Evolutionary conservation across 495 filamentous ascomycete species (phyloP).

Genomic region (Cudoniella acicularis): DNA sequence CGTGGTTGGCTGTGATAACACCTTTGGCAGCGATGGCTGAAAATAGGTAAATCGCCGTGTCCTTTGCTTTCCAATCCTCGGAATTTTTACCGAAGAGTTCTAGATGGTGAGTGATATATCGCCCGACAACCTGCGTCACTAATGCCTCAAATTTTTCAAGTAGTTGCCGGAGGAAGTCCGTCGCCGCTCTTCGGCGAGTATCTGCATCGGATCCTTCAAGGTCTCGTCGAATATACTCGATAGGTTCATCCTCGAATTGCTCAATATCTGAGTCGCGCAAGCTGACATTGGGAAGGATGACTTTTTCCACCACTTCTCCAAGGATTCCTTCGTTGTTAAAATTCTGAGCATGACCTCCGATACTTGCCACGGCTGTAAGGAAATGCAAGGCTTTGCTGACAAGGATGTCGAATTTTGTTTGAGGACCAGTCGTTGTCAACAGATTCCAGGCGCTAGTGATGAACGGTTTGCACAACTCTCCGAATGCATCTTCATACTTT

Average conservation of each 20-base stretch:
- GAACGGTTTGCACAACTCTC: slow-evolving; percentile 71
- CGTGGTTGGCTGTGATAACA: slow-evolving; percentile 73
- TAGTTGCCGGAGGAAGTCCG: slow-evolving; percentile 85
- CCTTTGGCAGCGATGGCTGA: slow-evolving; percentile 92
- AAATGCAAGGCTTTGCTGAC: slow-evolving; percentile 93
- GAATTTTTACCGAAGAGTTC: slow-evolving; percentile 64
- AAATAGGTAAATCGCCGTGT: slow-evolving; percentile 94
- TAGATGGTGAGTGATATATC: slow-evolving; percentile 78
- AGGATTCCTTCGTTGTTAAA: slow-evolving; percentile 80
- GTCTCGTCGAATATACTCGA: slow-evolving; percentile 95
- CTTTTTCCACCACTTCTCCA: slow-evolving; percentile 85
- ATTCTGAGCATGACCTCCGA: slow-evolving; percentile 67
- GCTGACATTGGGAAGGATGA: slow-evolving; percentile 87
- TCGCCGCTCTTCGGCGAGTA: slow-evolving; percentile 84
- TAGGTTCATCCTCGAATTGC: slow-evolving; percentile 96
- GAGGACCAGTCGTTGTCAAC: slow-evolving; percentile 75
- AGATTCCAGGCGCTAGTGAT: slow-evolving; percentile 86
- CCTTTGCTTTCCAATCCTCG: slow-evolving; percentile 91
- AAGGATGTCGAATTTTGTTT: slow-evolving; percentile 93
- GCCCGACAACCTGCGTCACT: slow-evolving; percentile 76
- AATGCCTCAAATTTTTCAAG: slow-evolving; percentile 80
- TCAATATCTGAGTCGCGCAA: slow-evolving; percentile 92
- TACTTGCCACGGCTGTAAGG: slow-evolving; percentile 80
- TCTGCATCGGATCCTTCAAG: slow-evolving; percentile 95
- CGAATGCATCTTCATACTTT: slow-evolving; percentile 94